Percentiles rank a stretch among this genome's conserved stretches.
Evolutionary conservation across 2,329 filamentous ascomycete genomes (phyloP).

Genomic region (Sclerotinia trifoliorum): DNA sequence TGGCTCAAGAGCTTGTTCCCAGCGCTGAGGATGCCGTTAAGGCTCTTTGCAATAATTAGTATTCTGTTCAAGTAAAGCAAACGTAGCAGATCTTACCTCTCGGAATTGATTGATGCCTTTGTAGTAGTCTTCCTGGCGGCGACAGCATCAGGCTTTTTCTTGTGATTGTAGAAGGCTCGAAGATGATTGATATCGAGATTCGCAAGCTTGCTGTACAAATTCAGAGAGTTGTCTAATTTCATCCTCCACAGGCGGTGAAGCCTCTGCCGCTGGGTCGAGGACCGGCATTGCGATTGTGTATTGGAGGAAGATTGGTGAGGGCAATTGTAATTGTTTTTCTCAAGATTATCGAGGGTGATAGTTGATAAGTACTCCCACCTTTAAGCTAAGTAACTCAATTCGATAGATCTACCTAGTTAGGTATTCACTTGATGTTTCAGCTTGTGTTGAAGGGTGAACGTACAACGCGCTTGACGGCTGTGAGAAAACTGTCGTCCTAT

Average conservation of each 20-base stretch:
- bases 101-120: not conserved
- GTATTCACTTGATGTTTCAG: too few species aligned
- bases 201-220: not conserved
- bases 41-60: not conserved
- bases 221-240: not conserved
- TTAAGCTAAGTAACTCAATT: too few species aligned
- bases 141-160: not conserved
- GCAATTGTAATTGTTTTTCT: not conserved
- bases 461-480: not conserved
- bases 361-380: not conserved
- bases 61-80: not conserved
- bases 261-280: not conserved
- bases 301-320: not conserved
- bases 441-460: not conserved
- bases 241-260: too few species aligned
- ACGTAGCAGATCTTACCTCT: not conserved
- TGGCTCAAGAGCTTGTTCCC: not conserved
- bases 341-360: not conserved
- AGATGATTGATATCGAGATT: not conserved
- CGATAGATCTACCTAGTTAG: not conserved
- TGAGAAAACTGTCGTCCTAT: not conserved
- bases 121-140: not conserved
- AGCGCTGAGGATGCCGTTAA: not conserved
- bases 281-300: not conserved
- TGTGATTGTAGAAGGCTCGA: not conserved